Percentiles rank a stretch among this genome's conserved stretches.
phyloP scores from a whole-genome alignment of 2,329 filamentous ascomycete genomes.

The Aspergillus terreus region DNA sequence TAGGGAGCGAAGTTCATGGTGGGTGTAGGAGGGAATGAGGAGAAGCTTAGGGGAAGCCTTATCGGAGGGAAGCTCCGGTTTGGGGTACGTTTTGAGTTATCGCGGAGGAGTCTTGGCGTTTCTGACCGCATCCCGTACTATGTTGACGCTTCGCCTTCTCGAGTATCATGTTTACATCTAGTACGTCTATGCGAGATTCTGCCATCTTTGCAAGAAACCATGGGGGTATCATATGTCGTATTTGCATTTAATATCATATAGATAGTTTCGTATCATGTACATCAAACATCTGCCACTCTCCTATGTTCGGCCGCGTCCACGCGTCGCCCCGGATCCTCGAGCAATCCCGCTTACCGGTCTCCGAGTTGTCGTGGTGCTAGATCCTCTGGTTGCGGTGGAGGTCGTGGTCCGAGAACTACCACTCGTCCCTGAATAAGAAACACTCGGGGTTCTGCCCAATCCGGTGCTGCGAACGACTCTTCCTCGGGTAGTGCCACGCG shows the following conservation, averaged over 20 bases:
- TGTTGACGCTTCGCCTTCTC: not conserved
- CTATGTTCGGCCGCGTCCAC: slow-evolving; percentile 31
- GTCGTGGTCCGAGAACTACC: slow-evolving; percentile 26
- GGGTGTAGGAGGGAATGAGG: slow-evolving; percentile 17
- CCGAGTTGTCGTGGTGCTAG: slow-evolving; percentile 32
- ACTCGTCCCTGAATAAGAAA: slow-evolving; percentile 23
- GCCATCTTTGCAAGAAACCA: not conserved
- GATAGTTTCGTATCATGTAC: slow-evolving; percentile 14
- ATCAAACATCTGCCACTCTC: slow-evolving; percentile 5
- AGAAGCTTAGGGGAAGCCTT: slow-evolving; percentile 6
- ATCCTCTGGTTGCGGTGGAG: slow-evolving; percentile 25
- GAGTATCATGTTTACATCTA: slow-evolving; percentile 2
- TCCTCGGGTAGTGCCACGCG: slow-evolving; percentile 32
- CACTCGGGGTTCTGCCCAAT: slow-evolving; percentile 34
- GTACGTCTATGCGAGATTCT: slow-evolving; percentile 5
- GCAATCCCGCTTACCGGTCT: slow-evolving; percentile 38
- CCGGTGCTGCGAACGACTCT: slow-evolving; percentile 30
- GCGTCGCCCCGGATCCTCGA: slow-evolving; percentile 33
- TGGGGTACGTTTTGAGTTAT: slow-evolving; percentile 6
- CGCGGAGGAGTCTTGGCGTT: slow-evolving; percentile 18
- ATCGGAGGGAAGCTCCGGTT: slow-evolving; percentile 11
- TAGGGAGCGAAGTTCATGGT: slow-evolving; percentile 94
- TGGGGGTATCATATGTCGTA: slow-evolving; percentile 20
- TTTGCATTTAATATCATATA: slow-evolving; percentile 11
- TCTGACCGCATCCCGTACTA: slow-evolving; percentile 9